Evolutionary conservation across 805 yeast genomes (phyloP).

Genomic region (Metschnikowia chrysomelidarum): DNA sequence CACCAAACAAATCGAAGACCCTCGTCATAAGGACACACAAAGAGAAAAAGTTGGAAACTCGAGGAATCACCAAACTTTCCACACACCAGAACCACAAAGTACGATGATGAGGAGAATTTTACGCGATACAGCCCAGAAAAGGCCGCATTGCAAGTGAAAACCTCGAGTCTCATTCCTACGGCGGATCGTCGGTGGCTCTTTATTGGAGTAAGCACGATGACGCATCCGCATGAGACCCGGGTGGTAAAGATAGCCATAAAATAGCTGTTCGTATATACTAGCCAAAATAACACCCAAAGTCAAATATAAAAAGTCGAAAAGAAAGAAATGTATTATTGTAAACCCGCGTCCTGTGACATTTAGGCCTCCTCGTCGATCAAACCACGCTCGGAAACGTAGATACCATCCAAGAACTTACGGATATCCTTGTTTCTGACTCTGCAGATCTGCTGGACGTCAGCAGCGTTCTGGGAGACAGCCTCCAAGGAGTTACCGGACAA

Average conservation of each 20-base stretch:
- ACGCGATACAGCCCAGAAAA: slow-evolving; percentile 1
- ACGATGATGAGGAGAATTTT: slow-evolving; percentile 2
- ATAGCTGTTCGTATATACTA: slow-evolving; percentile 21
- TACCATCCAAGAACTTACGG: slow-evolving; percentile 99
- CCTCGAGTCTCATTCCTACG: slow-evolving; percentile 19
- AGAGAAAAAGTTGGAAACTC: not conserved
- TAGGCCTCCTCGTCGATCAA: slow-evolving; percentile 64
- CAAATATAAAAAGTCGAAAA: slow-evolving; percentile 23
- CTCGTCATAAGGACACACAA: slow-evolving; percentile 1
- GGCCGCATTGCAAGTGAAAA: slow-evolving; percentile 5
- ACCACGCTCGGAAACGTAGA: slow-evolving; percentile 96
- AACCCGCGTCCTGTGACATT: slow-evolving; percentile 5
- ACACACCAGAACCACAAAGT: slow-evolving; percentile 9
- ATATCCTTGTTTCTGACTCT: slow-evolving; percentile 99
- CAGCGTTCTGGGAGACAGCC: slow-evolving; percentile 97
- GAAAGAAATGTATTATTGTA: slow-evolving; percentile 26
- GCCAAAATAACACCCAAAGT: slow-evolving; percentile 5
- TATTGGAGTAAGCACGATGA: slow-evolving; percentile 41
- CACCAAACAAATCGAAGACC: too few relatives aligned
- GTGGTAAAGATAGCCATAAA: slow-evolving; percentile 22
- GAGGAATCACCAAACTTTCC: slow-evolving; percentile 3
- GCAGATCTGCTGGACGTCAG: slow-evolving; percentile 97
- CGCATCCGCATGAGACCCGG: slow-evolving; percentile 32
- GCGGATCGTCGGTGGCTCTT: slow-evolving; percentile 49
- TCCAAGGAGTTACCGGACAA: slow-evolving; percentile 95